A percentile compares a stretch with the other conserved stretches of the same genome.
Evolutionary conservation across 164 flowering plant species (phyloP).

Genomic region (Dillenia suffruticosa): DNA sequence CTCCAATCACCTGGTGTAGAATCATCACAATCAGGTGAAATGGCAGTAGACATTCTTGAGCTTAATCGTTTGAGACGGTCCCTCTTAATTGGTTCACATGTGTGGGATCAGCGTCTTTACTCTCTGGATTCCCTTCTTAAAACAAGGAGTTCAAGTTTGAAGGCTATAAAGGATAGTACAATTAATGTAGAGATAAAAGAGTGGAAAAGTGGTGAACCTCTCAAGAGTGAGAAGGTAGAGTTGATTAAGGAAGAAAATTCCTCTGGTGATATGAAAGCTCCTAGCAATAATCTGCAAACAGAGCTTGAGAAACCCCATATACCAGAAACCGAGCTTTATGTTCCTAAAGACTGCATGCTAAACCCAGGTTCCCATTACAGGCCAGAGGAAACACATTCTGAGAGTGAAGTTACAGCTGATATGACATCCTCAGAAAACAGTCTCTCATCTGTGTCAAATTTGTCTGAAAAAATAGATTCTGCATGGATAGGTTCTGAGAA

Average conservation of each 20-base stretch:
- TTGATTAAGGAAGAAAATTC: constrained; percentile 25
- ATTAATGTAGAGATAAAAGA: constrained; percentile 30
- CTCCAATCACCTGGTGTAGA: constrained; percentile 37
- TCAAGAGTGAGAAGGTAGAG: constrained; percentile 23
- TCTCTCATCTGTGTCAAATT: constrained; percentile 44
- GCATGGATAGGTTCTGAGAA: constrained; percentile 78
- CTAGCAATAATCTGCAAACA: constrained; percentile 10
- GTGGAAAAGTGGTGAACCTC: constrained; percentile 26
- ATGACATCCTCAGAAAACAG: constrained; percentile 21
- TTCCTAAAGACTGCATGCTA: constrained; percentile 15
- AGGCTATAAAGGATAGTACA: constrained; percentile 24
- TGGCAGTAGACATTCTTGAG: constrained; percentile 57
- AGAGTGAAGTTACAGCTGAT: constrained; percentile 26
- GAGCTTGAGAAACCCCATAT: constrained; percentile 18
- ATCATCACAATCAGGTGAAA: constrained; percentile 16
- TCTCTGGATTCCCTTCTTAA: constrained; percentile 54
- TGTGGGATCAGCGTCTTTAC: constrained; percentile 73
- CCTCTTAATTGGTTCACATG: constrained; percentile 58
- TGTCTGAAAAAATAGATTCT: constrained; percentile 88
- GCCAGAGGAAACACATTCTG: constrained; percentile 22
- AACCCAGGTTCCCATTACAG: constrained; percentile 13
- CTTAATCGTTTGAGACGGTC: constrained; percentile 66
- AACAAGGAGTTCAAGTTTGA: constrained; percentile 22
- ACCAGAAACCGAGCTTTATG: constrained; percentile 3
- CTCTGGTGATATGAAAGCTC: constrained; percentile 20